These are phyloP conservation scores for Aegilops speltoides DNA, from an alignment of 176 grass and related monocot genomes.

Conservation along the genomic window DNA sequence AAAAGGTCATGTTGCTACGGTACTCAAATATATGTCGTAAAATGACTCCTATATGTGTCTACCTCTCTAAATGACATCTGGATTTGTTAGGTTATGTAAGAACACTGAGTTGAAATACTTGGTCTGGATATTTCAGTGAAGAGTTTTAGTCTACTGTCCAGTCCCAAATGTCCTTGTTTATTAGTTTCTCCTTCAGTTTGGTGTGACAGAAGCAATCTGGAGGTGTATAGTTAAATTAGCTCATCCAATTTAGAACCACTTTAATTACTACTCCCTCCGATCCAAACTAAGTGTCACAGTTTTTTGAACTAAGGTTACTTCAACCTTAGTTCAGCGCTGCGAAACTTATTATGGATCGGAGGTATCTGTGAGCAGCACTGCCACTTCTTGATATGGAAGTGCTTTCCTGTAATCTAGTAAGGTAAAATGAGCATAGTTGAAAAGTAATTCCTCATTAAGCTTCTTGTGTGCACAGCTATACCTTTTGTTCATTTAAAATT, in stretches of 20 bases:
- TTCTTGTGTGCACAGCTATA: not conserved
- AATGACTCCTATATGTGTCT: not conserved
- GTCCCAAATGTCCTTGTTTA: not conserved
- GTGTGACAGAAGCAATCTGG: slow-evolving; percentile 14
- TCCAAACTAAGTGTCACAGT: no score
- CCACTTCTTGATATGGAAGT: not conserved
- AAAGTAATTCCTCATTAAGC: not conserved
- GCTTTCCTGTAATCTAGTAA: slow-evolving; percentile 1
- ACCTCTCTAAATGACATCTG: slow-evolving; percentile 1
- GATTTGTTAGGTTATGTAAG: not conserved
- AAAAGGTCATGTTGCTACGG: not conserved
- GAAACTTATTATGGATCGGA: no score
- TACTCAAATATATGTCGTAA: not conserved
- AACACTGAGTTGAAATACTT: slow-evolving; percentile 3
- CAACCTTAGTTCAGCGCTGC: no score
- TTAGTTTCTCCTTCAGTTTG: not conserved
- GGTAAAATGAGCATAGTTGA: slow-evolving; percentile 11
- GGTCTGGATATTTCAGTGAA: slow-evolving; percentile 15
- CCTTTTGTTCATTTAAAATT: not conserved
- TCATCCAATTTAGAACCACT: slow-evolving; percentile 15
- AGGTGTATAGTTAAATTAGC: slow-evolving; percentile 3
- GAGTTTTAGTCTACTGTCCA: slow-evolving; percentile 7
- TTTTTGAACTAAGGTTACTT: no score
- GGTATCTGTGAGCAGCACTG: not conserved
- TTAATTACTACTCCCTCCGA: not conserved